Conservation (phyloP, 805 yeast species). For the Clavispora vitiphila region DNA sequence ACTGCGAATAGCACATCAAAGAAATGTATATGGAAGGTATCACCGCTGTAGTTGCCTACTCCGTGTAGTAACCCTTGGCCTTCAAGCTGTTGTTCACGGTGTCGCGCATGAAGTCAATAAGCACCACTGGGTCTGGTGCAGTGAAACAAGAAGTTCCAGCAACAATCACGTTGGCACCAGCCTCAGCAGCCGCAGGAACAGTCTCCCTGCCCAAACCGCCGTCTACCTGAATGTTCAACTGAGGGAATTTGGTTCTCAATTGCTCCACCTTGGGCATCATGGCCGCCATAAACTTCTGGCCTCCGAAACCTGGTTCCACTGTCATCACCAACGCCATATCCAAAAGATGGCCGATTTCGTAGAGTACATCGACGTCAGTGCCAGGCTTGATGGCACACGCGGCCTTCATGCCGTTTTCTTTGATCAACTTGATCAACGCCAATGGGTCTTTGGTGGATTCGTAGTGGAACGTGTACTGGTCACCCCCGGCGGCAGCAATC, state of each 20-base stretch:
- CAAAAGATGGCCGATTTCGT: slow-evolving; percentile 65
- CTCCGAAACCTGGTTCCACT: slow-evolving; percentile 98
- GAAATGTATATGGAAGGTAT: no score
- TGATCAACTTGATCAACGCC: slow-evolving; percentile 70
- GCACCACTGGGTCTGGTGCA: slow-evolving; percentile 72
- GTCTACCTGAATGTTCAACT: slow-evolving; percentile 88
- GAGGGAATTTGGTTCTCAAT: slow-evolving; percentile 68
- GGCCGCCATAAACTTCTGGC: slow-evolving; percentile 89
- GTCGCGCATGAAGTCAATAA: slow-evolving; percentile 62
- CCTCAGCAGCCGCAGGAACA: slow-evolving; percentile 82
- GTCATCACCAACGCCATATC: slow-evolving; percentile 98
- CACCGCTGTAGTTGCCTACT: no score
- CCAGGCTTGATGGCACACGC: slow-evolving; percentile 94
- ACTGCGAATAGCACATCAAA: no score
- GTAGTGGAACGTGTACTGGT: slow-evolving; percentile 92
- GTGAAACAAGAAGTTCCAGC: slow-evolving; percentile 95
- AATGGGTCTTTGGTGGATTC: slow-evolving; percentile 83
- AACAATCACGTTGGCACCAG: slow-evolving; percentile 97
- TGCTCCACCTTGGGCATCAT: slow-evolving; percentile 94
- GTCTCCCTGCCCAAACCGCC: slow-evolving; percentile 92
- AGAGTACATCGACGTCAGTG: slow-evolving; percentile 79
- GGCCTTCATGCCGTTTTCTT: slow-evolving; percentile 78
- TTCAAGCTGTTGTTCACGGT: slow-evolving; percentile 51
- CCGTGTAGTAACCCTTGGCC: slow-evolving; percentile 36
- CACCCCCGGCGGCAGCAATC: slow-evolving; percentile 91